These are phyloP conservation scores for Thalia dealbata DNA, from an alignment of 176 grass and related monocot genomes.

Conservation along the genomic window DNA sequence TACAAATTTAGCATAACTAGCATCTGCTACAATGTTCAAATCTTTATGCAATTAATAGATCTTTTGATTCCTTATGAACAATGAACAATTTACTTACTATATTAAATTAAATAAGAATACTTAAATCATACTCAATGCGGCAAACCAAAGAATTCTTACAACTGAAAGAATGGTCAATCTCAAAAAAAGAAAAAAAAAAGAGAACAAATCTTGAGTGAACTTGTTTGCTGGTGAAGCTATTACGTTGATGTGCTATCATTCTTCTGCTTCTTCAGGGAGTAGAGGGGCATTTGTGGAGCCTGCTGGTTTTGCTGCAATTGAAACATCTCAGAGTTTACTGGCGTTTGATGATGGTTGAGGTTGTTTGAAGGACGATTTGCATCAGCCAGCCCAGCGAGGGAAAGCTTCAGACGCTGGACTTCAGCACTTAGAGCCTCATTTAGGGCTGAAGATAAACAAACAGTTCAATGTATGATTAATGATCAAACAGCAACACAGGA, in stretches of 20 bases:
- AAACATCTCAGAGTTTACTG: constrained; percentile 43
- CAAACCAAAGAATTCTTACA: neutral
- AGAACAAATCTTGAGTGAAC: no score
- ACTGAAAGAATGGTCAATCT: neutral
- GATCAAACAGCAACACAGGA: neutral
- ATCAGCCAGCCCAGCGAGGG: constrained; percentile 37
- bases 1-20: no score
- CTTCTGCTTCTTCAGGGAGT: constrained; percentile 60
- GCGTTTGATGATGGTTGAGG: constrained; percentile 32
- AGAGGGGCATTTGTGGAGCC: constrained; percentile 50
- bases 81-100: no score
- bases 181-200: no score
- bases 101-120: neutral
- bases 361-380: neutral
- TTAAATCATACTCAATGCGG: neutral
- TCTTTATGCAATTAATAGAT: no score
- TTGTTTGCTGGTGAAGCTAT: neutral
- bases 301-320: constrained; percentile 54
- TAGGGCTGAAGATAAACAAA: constrained; percentile 35
- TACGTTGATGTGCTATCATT: constrained; percentile 37
- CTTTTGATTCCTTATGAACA: no score
- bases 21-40: no score
- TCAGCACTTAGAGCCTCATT: constrained; percentile 80
- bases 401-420: constrained; percentile 79
- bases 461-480: neutral